Percentiles rank a stretch among this genome's conserved stretches.
Evolutionary conservation across 805 yeast species (phyloP).

Genomic region (Candida methanosorbosa): DNA sequence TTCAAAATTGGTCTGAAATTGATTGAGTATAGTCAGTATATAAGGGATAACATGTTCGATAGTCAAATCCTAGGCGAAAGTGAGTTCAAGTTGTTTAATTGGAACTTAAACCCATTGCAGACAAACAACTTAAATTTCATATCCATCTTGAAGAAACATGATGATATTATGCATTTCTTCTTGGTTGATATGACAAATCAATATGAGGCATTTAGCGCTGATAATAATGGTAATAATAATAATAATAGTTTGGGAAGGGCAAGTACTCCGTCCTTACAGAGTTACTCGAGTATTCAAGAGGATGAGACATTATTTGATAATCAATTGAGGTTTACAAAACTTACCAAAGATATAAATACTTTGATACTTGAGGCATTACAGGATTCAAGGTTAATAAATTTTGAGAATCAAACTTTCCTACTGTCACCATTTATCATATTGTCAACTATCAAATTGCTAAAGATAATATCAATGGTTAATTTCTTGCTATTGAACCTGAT

Average conservation of each 20-base stretch:
- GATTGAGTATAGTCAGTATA: too few relatives aligned
- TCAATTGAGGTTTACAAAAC: constrained; percentile 21
- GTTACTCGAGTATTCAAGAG: too few relatives aligned
- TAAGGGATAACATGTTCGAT: too few relatives aligned
- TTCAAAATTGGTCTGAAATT: too few relatives aligned
- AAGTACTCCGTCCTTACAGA: too few relatives aligned
- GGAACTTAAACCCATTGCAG: too few relatives aligned
- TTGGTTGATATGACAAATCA: constrained; percentile 3
- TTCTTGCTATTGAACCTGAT: constrained; percentile 14
- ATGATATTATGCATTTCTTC: neutral
- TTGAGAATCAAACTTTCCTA: neutral
- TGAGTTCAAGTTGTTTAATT: too few relatives aligned
- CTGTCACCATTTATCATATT: constrained; percentile 19
- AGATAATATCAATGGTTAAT: constrained; percentile 10
- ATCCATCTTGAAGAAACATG: too few relatives aligned
- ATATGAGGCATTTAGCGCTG: too few relatives aligned
- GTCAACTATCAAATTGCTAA: constrained; percentile 17
- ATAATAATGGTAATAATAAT: constrained; percentile 5
- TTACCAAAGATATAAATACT: constrained; percentile 17
- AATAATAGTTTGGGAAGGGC: too few relatives aligned
- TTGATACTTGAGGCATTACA: constrained; percentile 22
- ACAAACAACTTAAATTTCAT: too few relatives aligned
- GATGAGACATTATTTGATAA: constrained; percentile 20
- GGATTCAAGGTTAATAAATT: constrained; percentile 9
- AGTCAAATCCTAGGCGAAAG: too few relatives aligned